phyloP scores from a whole-genome alignment of 2,329 filamentous ascomycete species.

The Scopulariopsis brevicaulis region DNA sequence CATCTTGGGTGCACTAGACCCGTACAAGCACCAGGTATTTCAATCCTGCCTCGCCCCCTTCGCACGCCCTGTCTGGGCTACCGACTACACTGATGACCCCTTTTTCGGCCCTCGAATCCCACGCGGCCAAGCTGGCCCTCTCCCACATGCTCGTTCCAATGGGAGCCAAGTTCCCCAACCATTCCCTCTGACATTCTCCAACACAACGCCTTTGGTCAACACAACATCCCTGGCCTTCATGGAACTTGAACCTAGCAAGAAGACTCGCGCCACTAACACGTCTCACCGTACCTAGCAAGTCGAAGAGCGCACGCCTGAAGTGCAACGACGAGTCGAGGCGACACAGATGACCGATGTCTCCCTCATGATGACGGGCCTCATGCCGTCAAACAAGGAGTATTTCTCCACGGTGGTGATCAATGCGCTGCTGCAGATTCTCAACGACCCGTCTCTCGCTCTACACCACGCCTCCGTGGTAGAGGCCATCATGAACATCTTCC shows the following conservation, averaged over 20 bases:
- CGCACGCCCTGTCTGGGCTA: not conserved
- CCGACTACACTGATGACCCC: not conserved
- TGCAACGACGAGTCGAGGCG: conserved; percentile 53
- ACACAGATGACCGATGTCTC: conserved; percentile 81
- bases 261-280: not conserved
- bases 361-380: conserved; percentile 94
- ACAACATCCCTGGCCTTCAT: not conserved
- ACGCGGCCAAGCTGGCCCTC: not conserved
- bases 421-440: conserved; percentile 81
- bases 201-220: not conserved
- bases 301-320: conserved; percentile 77
- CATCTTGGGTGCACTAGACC: conserved; percentile 87
- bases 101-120: not conserved
- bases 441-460: conserved; percentile 78
- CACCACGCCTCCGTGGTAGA: conserved; percentile 93
- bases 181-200: not conserved
- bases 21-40: conserved; percentile 76
- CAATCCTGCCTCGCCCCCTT: not conserved
- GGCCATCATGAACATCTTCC: conserved; percentile 97
- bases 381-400: conserved; percentile 95
- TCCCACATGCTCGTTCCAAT: not conserved
- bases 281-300: conserved; percentile 47
- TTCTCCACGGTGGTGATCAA: conserved; percentile 98
- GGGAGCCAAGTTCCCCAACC: too few species aligned
- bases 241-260: not conserved